Evolutionary conservation across 306 rosid genomes (phyloP).

Genomic region (Vachellia collinsii): DNA sequence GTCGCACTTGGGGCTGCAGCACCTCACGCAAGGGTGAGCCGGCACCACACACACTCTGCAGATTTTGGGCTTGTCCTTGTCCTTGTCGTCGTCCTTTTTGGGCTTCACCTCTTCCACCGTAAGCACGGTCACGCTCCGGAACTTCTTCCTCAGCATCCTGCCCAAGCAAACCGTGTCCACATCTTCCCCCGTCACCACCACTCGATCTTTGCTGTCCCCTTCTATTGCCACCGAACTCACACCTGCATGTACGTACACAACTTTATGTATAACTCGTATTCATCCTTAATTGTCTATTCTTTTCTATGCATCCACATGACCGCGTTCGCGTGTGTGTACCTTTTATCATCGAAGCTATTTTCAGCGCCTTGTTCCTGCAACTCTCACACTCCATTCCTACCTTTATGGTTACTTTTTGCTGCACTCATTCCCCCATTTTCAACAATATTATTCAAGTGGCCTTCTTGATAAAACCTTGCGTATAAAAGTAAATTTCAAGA

Average conservation of each 20-base stretch:
- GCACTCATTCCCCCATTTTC: neutral
- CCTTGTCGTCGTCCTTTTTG: neutral
- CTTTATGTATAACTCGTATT: neutral
- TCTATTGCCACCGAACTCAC: conserved; percentile 13
- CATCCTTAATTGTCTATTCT: neutral
- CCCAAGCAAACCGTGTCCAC: conserved; percentile 28
- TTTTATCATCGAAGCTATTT: neutral
- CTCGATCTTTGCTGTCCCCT: neutral
- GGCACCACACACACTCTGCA: neutral
- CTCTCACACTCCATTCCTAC: neutral
- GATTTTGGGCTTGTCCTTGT: neutral
- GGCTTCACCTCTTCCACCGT: conserved; percentile 36
- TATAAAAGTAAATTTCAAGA: neutral
- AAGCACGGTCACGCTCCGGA: conserved; percentile 12
- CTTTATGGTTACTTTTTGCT: conserved; percentile 11
- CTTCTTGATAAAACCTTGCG: neutral
- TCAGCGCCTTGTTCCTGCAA: conserved; percentile 19
- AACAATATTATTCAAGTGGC: neutral
- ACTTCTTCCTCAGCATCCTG: conserved; percentile 40
- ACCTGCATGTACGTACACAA: neutral
- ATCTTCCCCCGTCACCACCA: conserved; percentile 8
- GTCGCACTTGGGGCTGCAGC: neutral
- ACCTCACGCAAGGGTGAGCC: neutral
- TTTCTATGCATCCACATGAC: neutral
- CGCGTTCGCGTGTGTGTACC: neutral